Conservation (phyloP, 2,329 filamentous ascomycete genomes). For the Alternaria conjuncta region DNA sequence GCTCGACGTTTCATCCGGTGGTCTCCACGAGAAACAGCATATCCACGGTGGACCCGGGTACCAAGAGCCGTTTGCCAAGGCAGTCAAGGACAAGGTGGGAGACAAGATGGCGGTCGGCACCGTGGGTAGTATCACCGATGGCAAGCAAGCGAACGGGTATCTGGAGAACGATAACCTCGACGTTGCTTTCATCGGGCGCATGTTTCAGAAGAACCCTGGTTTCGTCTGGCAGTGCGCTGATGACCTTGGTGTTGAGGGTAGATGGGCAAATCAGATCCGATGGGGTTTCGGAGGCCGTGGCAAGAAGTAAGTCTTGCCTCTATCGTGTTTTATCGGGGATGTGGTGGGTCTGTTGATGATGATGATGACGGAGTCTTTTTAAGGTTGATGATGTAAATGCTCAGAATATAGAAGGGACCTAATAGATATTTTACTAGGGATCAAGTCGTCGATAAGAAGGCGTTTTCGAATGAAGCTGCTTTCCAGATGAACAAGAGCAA, state of each 20-base stretch:
- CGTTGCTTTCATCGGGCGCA: constrained; percentile 74
- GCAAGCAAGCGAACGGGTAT: constrained; percentile 64
- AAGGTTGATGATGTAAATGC: background rate
- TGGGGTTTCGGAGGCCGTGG: constrained; percentile 63
- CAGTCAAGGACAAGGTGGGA: constrained; percentile 75
- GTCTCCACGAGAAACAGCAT: constrained; percentile 68
- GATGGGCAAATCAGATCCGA: constrained; percentile 75
- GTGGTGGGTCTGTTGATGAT: background rate
- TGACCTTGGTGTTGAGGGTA: constrained; percentile 72
- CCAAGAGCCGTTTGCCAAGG: constrained; percentile 75
- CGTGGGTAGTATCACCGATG: constrained; percentile 76
- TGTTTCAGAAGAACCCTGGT: constrained; percentile 82
- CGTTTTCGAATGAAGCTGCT: constrained; percentile 31
- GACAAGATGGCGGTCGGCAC: constrained; percentile 73
- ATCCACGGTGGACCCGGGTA: constrained; percentile 69
- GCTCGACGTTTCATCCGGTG: constrained; percentile 81
- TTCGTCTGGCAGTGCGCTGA: constrained; percentile 76
- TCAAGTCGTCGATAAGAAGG: constrained; percentile 27
- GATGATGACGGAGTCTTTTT: background rate
- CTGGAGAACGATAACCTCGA: constrained; percentile 59
- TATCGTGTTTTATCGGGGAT: background rate
- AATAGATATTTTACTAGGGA: constrained; percentile 16
- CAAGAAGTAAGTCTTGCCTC: constrained; percentile 39
- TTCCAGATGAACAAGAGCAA: constrained; percentile 27
- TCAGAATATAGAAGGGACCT: constrained; percentile 1